These are phyloP conservation scores for Ilex asprella DNA, from an alignment of 257 asterid genomes.

Conservation along the genomic window DNA sequence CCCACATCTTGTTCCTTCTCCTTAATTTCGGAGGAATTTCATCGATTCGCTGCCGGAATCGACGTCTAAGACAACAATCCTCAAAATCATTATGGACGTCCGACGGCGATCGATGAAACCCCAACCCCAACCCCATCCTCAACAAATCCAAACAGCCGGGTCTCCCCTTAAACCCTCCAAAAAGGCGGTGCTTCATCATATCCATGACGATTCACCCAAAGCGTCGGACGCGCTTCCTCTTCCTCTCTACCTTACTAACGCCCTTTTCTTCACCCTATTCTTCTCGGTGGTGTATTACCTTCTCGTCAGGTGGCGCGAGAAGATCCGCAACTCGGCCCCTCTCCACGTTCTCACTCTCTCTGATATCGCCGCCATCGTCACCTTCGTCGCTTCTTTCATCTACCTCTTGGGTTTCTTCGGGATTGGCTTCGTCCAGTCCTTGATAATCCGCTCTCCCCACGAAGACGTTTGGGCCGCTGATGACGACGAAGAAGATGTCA, in stretches of 20 bases:
- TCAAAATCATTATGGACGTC: too few species aligned
- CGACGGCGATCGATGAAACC: too few species aligned
- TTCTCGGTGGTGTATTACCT: conserved; percentile 34
- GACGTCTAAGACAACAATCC: too few species aligned
- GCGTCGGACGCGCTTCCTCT: conserved; percentile 20
- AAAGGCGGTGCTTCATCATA: too few species aligned
- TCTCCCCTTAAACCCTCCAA: too few species aligned
- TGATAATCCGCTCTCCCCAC: conserved; percentile 20
- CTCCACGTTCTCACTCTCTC: conserved; percentile 32
- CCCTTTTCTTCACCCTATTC: conserved; percentile 25
- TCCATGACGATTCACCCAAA: background rate
- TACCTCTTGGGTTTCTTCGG: conserved; percentile 31
- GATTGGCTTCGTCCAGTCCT: conserved; percentile 28
- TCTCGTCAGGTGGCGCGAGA: conserved; percentile 34
- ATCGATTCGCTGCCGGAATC: too few species aligned
- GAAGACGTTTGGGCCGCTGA: conserved; percentile 9
- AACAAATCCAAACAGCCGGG: too few species aligned
- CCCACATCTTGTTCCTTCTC: too few species aligned
- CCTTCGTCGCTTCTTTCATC: conserved; percentile 27
- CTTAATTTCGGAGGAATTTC: too few species aligned
- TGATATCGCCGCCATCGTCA: conserved; percentile 25
- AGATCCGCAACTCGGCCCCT: conserved; percentile 34
- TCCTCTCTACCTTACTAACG: conserved; percentile 19
- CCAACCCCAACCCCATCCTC: too few species aligned
- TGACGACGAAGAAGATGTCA: conserved; percentile 15